phyloP scores from a whole-genome alignment of 805 yeast genomes.

The Yamadazyma olivae region DNA sequence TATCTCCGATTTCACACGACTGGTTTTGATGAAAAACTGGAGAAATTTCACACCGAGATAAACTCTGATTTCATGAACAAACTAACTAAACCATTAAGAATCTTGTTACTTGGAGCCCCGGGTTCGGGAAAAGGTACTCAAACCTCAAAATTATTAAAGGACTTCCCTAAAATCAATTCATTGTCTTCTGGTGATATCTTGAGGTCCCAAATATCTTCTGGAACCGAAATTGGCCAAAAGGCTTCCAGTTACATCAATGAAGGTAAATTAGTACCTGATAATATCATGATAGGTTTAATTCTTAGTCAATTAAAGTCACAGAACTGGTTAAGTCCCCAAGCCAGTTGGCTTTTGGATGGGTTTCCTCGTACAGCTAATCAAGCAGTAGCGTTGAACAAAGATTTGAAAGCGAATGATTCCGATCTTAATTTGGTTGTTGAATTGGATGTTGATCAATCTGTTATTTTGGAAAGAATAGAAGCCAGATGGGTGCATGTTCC shows the following conservation, averaged over 20 bases:
- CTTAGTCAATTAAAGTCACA: constrained; percentile 42
- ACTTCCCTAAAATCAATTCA: constrained; percentile 51
- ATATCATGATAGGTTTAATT: constrained; percentile 58
- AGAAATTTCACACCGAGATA: constrained; percentile 49
- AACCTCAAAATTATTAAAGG: constrained; percentile 59
- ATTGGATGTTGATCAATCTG: constrained; percentile 80
- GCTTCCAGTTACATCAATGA: constrained; percentile 55
- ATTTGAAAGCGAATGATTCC: constrained; percentile 35
- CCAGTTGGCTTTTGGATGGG: constrained; percentile 84
- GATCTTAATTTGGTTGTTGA: constrained; percentile 77
- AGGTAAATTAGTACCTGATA: constrained; percentile 77
- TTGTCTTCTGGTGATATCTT: constrained; percentile 84
- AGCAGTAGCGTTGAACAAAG: constrained; percentile 55
- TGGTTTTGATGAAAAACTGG: constrained; percentile 41
- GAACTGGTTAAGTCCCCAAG: constrained; percentile 40
- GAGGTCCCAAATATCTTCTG: constrained; percentile 58
- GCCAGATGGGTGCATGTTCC: constrained; percentile 81
- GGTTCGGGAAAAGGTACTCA: constrained; percentile 96
- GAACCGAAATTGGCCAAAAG: constrained; percentile 51
- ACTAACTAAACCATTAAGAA: constrained; percentile 46
- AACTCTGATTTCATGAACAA: constrained; percentile 24
- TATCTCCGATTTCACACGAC: too few relatives aligned
- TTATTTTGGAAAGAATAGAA: constrained; percentile 76
- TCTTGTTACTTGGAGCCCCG: constrained; percentile 86
- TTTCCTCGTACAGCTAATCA: constrained; percentile 82